Evolutionary conservation across 352 stramenopile species (phyloP), one percentile per base, ranked within the genome.

Genomic region (Phytophthora europaea): DNA sequence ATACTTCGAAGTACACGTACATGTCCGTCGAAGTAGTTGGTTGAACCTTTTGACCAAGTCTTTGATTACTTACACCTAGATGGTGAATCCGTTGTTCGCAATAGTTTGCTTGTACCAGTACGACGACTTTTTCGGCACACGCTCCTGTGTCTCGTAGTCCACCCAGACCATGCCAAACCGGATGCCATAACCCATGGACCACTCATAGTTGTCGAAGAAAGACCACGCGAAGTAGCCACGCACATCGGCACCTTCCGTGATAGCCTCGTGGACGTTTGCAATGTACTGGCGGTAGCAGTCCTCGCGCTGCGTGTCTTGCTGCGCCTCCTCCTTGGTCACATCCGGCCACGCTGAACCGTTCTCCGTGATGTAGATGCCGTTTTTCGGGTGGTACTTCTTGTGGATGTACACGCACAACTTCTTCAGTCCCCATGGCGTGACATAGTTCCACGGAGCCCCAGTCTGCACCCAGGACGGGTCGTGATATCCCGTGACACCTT

Each of bases 151-250:
- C 61, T 85, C 54, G 65, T 84, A 84, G 70, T 87, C 69, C 16
- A 90, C 82, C 73, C 76, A 88, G 57, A 79, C 57, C 54, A 89
- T 70, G 0, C 82, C 82, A 45, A 89, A 88, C 20, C 82, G 82
- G 65, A 85, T 88, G 9, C 53, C 53, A 55, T 84, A 89, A 28
- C 79, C 80, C 33, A 72, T 72, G 10, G 91, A 80, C 94, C 94
- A 98, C 73, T 98, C 94, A 74, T 97, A 98, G 59, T 98, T 98
- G 77, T 98, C 91, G 61, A 97, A 86, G 28, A 98, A 85, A 56
- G 78, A 92, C 93, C 93, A 98, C 16, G 86, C 88, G 84, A 95
- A 98, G 72, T 97, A 98, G 6, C 87, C 90, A 48, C 78, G 80
- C 3, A 90, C 82, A 60, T 90, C 79, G 5, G 78, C 80, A 54